Evolutionary conservation across 208 protist genomes (phyloP), one percentile per base, ranked within the genome.

Genomic region (Crithidia thermophila): DNA sequence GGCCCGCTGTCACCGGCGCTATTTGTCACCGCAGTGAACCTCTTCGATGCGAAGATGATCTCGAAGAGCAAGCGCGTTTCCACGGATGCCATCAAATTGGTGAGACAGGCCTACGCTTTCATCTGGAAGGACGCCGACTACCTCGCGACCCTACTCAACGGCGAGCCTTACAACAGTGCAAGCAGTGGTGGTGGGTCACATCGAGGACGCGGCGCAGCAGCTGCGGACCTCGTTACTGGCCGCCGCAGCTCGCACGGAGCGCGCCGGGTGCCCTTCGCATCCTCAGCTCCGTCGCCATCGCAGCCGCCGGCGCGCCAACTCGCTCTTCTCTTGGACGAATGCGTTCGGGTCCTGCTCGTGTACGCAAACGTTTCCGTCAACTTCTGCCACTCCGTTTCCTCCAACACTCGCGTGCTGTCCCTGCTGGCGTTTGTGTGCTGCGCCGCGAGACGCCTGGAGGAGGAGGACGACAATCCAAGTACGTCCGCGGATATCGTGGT

Each of bases 301-400:
- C 58, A 79, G 46, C 68, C 53, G 47, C 89, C 89, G 0, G 39
- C 75, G 1, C 52, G 73, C 21, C 42, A 45, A 9, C 78, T 87
- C 5, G 65, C 87, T 20, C 37, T 50, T 27, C 70, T 80, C 61
- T 74, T 96, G 28, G 83, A 93, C 55, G 79, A 84, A 39, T 89
- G 79, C 56, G 65, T 93, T 43, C 83, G 90, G 49, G 60, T 71
- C 11, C 66, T 96, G 50, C 82, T 96, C 14, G 85, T 96, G 28
- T 94, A 94, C 67, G 82, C 81, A 21, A 96, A 94, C 63, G 76
- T 84, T 27, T 94, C 88, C 9, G 46, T 67, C 5, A 67, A 76
- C 16, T 73, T 96, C 20, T 75, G 85, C 28, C 84, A 72, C 28
- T 69, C 81, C 51, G 67, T 94, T 21, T 74, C 79, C 0, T 75